phyloP scores from a whole-genome alignment of 805 yeast genomes.

The Kluyveromyces lactis region DNA sequence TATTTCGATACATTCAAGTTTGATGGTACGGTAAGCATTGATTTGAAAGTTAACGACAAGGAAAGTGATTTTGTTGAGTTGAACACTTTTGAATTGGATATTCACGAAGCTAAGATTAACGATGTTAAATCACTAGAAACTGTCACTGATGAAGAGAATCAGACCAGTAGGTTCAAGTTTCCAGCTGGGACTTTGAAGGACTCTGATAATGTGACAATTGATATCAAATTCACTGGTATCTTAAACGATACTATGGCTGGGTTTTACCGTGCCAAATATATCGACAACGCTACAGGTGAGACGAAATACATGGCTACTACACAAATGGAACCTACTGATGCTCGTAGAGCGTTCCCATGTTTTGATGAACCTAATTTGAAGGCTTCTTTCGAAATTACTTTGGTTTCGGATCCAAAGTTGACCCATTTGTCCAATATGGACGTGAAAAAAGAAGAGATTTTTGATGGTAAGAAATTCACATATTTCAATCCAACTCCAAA shows the following conservation, averaged over 20 bases:
- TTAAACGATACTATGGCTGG: slow-evolving; percentile 79
- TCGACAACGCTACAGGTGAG: slow-evolving; percentile 46
- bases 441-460: slow-evolving; percentile 40
- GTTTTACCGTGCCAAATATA: slow-evolving; percentile 64
- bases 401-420: slow-evolving; percentile 46
- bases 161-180: slow-evolving; percentile 56
- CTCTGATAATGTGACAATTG: slow-evolving; percentile 37
- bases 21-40: slow-evolving; percentile 46
- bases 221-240: slow-evolving; percentile 49
- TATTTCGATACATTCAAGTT: slow-evolving; percentile 50
- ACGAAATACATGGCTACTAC: slow-evolving; percentile 72
- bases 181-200: slow-evolving; percentile 32
- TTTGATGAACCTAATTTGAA: slow-evolving; percentile 79
- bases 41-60: slow-evolving; percentile 42
- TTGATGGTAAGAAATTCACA: slow-evolving; percentile 44
- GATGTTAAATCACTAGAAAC: slow-evolving; percentile 32
- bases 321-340: slow-evolving; percentile 82
- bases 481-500: slow-evolving; percentile 67
- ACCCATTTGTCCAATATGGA: slow-evolving; percentile 68
- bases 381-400: slow-evolving; percentile 58
- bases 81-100: slow-evolving; percentile 58
- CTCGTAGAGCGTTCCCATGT: slow-evolving; percentile 81
- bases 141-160: slow-evolving; percentile 43
- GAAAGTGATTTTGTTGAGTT: slow-evolving; percentile 39
- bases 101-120: slow-evolving; percentile 39